phyloP scores from a whole-genome alignment of 1,139 yeast species.

The Scheffersomyces parashehatae region DNA sequence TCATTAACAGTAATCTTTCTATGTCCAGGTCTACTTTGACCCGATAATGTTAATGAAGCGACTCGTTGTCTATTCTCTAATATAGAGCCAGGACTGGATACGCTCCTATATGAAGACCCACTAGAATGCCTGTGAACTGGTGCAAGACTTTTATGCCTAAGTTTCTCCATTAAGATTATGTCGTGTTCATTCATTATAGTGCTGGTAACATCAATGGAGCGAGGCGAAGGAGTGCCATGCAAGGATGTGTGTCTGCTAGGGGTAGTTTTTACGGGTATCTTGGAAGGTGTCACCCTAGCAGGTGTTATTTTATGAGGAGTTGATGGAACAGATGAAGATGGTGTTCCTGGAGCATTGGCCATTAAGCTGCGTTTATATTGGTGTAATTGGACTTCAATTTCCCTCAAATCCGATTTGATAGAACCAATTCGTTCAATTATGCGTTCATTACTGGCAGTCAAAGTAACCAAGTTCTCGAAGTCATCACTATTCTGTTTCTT shows the following conservation, averaged over 20 bases:
- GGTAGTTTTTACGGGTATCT: neutral
- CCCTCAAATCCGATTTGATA: constrained; percentile 8
- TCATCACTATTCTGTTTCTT: constrained; percentile 9
- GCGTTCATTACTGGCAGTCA: constrained; percentile 8
- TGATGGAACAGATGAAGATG: too few relatives aligned
- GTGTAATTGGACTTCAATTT: constrained; percentile 8
- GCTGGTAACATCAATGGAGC: neutral
- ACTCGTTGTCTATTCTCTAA: too few relatives aligned
- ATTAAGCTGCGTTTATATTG: neutral
- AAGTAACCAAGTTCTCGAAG: constrained; percentile 9
- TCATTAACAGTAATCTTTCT: too few relatives aligned
- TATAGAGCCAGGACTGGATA: too few relatives aligned
- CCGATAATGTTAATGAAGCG: too few relatives aligned
- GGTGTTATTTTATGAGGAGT: too few relatives aligned
- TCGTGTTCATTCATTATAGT: neutral
- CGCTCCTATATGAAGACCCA: too few relatives aligned
- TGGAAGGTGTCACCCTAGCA: neutral
- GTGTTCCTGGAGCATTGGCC: neutral
- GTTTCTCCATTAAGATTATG: neutral
- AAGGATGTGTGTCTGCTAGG: too few relatives aligned
- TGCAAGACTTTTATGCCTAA: neutral
- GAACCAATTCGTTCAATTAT: constrained; percentile 9
- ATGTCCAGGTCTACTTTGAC: too few relatives aligned
- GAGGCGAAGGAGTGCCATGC: neutral
- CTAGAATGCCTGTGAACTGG: too few relatives aligned